Percentiles rank a stretch among this genome's conserved stretches.
Conservation (phyloP, 2,329 filamentous ascomycete species). For the Scopulariopsis brevicaulis region DNA sequence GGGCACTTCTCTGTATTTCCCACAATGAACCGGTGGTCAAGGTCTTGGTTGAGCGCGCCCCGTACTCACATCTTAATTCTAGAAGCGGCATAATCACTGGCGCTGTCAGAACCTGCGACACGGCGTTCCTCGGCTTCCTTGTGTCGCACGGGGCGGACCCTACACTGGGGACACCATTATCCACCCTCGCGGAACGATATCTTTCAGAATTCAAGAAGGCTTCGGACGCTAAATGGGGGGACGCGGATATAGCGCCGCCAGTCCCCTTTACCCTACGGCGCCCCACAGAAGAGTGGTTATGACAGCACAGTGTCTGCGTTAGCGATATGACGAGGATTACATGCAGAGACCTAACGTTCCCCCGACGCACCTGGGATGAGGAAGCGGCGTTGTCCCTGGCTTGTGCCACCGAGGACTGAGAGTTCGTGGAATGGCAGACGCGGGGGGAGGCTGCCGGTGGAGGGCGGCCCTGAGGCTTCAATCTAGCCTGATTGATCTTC, state of each 20-base stretch:
- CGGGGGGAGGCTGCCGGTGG: too few relatives aligned
- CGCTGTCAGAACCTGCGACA: not conserved
- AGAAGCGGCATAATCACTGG: not conserved
- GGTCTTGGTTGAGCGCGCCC: not conserved
- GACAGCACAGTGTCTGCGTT: not conserved
- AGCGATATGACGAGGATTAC: not conserved
- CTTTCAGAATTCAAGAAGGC: not conserved
- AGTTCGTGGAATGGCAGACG: not conserved
- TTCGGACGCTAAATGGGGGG: not conserved
- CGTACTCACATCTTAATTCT: not conserved
- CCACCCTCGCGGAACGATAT: not conserved
- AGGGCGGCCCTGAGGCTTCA: too few relatives aligned
- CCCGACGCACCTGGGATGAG: not conserved
- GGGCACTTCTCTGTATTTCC: too few relatives aligned
- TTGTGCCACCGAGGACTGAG: not conserved
- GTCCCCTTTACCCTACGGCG: not conserved
- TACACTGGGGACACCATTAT: not conserved
- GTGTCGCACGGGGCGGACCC: not conserved
- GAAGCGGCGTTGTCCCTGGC: not conserved
- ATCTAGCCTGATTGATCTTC: too few relatives aligned
- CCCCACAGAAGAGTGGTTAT: not conserved
- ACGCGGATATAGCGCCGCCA: not conserved
- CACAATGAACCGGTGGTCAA: not conserved
- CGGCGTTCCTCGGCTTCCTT: not conserved
- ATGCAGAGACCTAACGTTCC: not conserved